These are phyloP conservation scores for Dunaliella salina DNA, from an alignment of 163 green algal species.

Conservation along the genomic window DNA sequence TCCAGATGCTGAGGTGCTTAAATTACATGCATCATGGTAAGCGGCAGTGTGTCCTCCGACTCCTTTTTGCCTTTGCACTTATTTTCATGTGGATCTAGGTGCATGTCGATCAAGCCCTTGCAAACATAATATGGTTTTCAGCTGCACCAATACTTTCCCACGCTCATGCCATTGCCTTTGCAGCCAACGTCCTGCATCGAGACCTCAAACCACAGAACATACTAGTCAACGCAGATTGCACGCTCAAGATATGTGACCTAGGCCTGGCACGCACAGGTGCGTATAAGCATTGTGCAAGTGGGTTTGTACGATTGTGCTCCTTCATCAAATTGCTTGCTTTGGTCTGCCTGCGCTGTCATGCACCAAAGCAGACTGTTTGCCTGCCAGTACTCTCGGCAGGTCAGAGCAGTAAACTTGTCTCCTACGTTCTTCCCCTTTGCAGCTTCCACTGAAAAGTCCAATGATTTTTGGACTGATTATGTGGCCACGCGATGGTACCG, in stretches of 20 bases:
- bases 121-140: no score
- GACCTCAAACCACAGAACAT: slow-evolving; percentile 67
- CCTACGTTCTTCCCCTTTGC: slow-evolving; percentile 38
- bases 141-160: no score
- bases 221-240: slow-evolving; percentile 45
- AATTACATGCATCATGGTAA: slow-evolving; percentile 90
- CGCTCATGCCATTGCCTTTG: slow-evolving; percentile 4
- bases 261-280: slow-evolving; percentile 56
- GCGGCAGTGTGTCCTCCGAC: not conserved
- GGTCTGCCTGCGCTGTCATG: no score
- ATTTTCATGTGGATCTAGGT: no score
- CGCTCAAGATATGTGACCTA: slow-evolving; percentile 76
- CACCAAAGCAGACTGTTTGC: no score
- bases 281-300: not conserved
- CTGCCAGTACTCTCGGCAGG: no score
- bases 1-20: slow-evolving; percentile 82
- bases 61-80: no score
- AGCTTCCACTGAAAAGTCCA: slow-evolving; percentile 10
- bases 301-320: no score
- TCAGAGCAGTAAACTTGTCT: no score
- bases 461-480: slow-evolving; percentile 37
- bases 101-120: no score
- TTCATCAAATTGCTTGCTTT: no score
- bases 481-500: slow-evolving; percentile 76
- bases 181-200: slow-evolving; percentile 91